Evolutionary conservation across 164 flowering plant genomes (phyloP).

Genomic region (Magnolia officinalis): DNA sequence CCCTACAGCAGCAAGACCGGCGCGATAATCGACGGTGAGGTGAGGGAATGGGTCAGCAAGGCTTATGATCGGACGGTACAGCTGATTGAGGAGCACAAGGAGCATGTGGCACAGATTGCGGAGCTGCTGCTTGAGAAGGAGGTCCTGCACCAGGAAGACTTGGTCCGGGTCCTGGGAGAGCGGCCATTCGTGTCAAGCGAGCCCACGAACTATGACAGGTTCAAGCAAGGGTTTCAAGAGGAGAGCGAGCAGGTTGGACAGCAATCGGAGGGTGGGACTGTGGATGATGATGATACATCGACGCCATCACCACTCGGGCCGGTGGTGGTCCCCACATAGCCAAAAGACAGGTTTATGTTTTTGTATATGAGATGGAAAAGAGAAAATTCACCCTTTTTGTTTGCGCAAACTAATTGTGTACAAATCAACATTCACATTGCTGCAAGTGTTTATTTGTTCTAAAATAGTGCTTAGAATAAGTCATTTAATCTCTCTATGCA

Average conservation of each 20-base stretch:
- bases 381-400: background rate
- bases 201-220: slow-evolving; percentile 70
- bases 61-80: slow-evolving; percentile 66
- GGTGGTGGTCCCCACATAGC: slow-evolving; percentile 56
- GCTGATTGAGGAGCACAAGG: slow-evolving; percentile 70
- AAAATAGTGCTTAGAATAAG: background rate
- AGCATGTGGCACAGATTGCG: slow-evolving; percentile 73
- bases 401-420: background rate
- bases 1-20: slow-evolving; percentile 94
- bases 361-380: slow-evolving; percentile 26
- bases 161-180: slow-evolving; percentile 67
- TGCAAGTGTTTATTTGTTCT: background rate
- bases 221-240: slow-evolving; percentile 62
- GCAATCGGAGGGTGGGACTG: slow-evolving; percentile 15
- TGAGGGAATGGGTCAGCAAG: slow-evolving; percentile 82
- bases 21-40: slow-evolving; percentile 80
- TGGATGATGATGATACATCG: slow-evolving; percentile 30
- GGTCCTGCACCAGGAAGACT: slow-evolving; percentile 88
- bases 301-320: slow-evolving; percentile 46
- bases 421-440: background rate
- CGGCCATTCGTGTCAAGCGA: slow-evolving; percentile 76
- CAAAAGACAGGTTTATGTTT: background rate
- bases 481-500: no score
- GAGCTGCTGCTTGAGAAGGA: slow-evolving; percentile 88
- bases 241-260: slow-evolving; percentile 36